Conservation (phyloP, 2,329 filamentous ascomycete genomes). For the Falciphora oryzae region DNA sequence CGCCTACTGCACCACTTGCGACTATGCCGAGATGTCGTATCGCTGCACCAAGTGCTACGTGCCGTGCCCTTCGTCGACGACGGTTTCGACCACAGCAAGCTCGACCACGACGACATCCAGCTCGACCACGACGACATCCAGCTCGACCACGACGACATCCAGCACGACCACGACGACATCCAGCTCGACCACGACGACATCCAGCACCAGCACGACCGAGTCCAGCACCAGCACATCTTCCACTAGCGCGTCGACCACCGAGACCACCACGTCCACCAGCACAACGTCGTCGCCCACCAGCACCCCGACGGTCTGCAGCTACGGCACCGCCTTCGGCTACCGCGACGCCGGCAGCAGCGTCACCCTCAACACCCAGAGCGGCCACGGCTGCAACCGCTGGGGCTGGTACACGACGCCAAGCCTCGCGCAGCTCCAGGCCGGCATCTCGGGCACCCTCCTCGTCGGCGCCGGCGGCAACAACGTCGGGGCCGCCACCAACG, state of each 20-base stretch:
- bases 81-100: constrained; percentile 52
- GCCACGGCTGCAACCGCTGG: no score
- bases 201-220: constrained; percentile 46
- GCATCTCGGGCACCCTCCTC: no score
- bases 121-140: constrained; percentile 58
- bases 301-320: constrained; percentile 17
- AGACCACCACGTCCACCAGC: constrained; percentile 50
- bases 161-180: constrained; percentile 58
- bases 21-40: no score
- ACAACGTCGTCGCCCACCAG: constrained; percentile 52
- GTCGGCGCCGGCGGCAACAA: no score
- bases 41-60: constrained; percentile 30
- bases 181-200: constrained; percentile 56
- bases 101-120: constrained; percentile 54
- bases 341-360: no score
- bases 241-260: constrained; percentile 45
- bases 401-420: no score
- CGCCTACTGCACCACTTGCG: no score
- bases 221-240: no score
- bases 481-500: no score
- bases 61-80: constrained; percentile 57
- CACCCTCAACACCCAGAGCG: no score
- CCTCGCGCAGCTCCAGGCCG: no score
- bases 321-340: constrained; percentile 16
- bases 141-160: constrained; percentile 53